Base-by-base conservation (phyloP, 2,329 filamentous ascomycete genomes). In the Elsinoe perseae region DNA sequence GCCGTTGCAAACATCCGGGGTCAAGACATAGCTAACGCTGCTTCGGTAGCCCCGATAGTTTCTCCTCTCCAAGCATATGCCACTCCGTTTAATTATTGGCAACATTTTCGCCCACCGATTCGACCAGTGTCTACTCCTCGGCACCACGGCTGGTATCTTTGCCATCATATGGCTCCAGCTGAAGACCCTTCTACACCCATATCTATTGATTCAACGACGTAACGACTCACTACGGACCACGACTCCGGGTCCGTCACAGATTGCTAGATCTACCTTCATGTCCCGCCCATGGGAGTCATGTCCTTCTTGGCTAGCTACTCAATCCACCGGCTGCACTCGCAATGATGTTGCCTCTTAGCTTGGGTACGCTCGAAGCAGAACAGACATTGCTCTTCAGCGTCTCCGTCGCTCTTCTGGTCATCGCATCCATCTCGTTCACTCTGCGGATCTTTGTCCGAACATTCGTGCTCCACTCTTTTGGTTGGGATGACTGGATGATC, bases 401-500 rank as follows among this genome's bases (percentile, higher is more conserved):
- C 38, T 46, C 53, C n/a, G 36, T 48, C 21, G 28, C 53, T 23
- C 40, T 56, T 18, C 40, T 56, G 16, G 53, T 25, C 9, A 34
- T 56, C 18, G 53, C 53, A 25, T 32, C 53, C 5, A 20, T 56
- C 5, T 56, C 36, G 14, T 30, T 44, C 42, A 16, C 40, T 16
- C 36, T 44, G 10, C 14, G 40, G 16, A 44, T 8, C 8, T 36
- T 56, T 25, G 28, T 44, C 8, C 53, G 53, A 23, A 14, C 27
- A 34, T 16, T 12, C 16, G 30, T 48, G 8, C 40, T 44, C 5
- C n/a, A 36, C 16, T 6, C 9, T 2, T 44, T 56, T 16, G 36
- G 53, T 4, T 56, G 53, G 53, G 40, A 42, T 16, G 53, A 56
- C 20, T 56, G 53, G 53, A 36, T 38, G 20, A 23, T 56, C 20